A percentile compares a stretch with the other conserved stretches of the same genome.
phyloP scores from a whole-genome alignment of 805 yeast genomes.

The Grigorovia humatica region DNA sequence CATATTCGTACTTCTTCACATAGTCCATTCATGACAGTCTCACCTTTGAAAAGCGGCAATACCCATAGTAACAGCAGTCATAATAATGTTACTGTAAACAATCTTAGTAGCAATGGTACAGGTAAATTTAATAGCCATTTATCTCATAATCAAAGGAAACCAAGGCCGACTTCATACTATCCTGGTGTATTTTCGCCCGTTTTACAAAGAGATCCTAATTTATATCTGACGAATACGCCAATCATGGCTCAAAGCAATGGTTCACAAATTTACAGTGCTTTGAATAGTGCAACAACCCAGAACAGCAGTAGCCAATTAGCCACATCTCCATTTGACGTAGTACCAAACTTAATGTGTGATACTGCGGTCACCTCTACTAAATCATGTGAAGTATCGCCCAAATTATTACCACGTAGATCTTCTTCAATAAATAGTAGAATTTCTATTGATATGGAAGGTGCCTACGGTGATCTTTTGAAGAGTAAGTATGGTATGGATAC shows the following conservation, averaged over 20 bases:
- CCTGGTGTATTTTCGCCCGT: conserved; percentile 31
- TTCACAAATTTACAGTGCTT: neutral
- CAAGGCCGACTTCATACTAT: conserved; percentile 78
- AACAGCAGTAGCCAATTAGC: neutral
- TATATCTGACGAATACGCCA: conserved; percentile 2
- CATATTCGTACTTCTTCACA: neutral
- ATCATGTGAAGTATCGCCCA: conserved; percentile 13
- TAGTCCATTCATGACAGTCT: neutral
- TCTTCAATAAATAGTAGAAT: conserved; percentile 24
- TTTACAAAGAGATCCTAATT: conserved; percentile 1
- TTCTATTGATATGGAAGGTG: conserved; percentile 27
- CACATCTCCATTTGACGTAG: conserved; percentile 12
- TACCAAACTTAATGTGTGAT: conserved; percentile 11
- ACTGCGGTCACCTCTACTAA: conserved; percentile 4
- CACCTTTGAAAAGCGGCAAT: neutral
- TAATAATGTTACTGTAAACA: neutral
- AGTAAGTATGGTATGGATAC: conserved; percentile 18
- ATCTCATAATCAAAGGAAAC: conserved; percentile 42
- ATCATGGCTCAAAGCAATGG: neutral
- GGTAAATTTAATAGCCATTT: neutral
- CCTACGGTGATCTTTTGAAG: conserved; percentile 31
- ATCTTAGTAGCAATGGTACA: neutral
- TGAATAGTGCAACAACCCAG: neutral
- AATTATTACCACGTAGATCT: conserved; percentile 15
- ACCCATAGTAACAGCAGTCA: neutral